Evolutionary conservation across 2,329 filamentous ascomycete genomes (phyloP), one percentile per base, ranked within the genome.

Genomic region (Graphilbum ipis-grandicollis): DNA sequence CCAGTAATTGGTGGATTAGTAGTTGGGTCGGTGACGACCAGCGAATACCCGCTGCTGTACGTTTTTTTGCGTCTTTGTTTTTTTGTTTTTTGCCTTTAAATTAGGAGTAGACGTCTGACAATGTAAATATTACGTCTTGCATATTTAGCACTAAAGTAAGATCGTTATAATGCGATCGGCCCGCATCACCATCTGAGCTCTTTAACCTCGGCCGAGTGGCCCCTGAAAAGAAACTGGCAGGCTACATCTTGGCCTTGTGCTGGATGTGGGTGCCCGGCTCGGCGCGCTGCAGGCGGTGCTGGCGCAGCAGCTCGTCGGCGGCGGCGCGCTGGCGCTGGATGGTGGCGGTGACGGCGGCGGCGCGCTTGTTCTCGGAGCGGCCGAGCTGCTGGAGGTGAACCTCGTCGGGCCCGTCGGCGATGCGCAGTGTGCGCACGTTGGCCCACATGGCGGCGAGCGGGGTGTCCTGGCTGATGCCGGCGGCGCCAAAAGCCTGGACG

Each of bases 321-420:
- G 68, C 75, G 49, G 64, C 58, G 53, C 63, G 67, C 62, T 88
- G 81, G 51, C 58, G 62, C 47, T 66, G 58, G 39, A 85, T 74
- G 51, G 68, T 68, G 42, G 65, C 61, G 31, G 75, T 63, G 33
- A 75, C 67, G 46, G 66, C 70, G 44, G 59, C 53, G 39, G 73
- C 76, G 45, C 71, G 68, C 56, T 69, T 79, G 55, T 84, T 86
- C 66, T 90, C 82, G 47, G 84, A 84, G 47, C 68, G 66, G 14
- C 81, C 82, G 62, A 90, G 64, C 60, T 90, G 82, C 54, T 82
- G 65, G 46, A 86, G 58, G 56, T 92, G 90, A 42, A 96, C 90
- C 71, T 98, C 90, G 58, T 98, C 90, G 0, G 90, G 90, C 0
- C 90, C 90, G 57, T 98, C 90, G 1, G 84, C 85, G 47, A 93